A percentile compares a stretch with the other conserved stretches of the same genome.
phyloP scores from a whole-genome alignment of 495 filamentous ascomycete species.

The Extremus antarcticus region DNA sequence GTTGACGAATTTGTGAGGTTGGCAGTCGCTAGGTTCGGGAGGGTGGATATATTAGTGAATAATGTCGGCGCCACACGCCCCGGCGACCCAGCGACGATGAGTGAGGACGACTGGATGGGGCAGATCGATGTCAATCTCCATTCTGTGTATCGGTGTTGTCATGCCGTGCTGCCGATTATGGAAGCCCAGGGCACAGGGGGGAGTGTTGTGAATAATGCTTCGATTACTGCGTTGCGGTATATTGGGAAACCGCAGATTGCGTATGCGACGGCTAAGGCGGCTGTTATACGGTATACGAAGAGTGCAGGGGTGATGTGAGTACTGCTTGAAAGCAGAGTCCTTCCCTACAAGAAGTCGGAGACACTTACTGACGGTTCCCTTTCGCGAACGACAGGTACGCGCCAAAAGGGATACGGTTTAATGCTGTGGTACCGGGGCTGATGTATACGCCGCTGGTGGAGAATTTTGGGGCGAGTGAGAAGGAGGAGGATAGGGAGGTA shows the following conservation, averaged over 20 bases:
- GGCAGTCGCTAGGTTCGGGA: neutral
- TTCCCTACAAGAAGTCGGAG: no score
- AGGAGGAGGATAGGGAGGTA: slow-evolving; percentile 13
- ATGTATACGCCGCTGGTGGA: slow-evolving; percentile 39
- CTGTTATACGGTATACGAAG: slow-evolving; percentile 7
- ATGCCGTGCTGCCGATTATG: slow-evolving; percentile 14
- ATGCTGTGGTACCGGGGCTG: slow-evolving; percentile 44
- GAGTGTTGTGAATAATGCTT: slow-evolving; percentile 7
- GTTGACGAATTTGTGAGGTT: slow-evolving; percentile 3
- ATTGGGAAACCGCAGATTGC: slow-evolving; percentile 14
- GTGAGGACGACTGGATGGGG: neutral
- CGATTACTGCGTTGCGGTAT: slow-evolving; percentile 7
- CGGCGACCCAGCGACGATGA: slow-evolving; percentile 1
- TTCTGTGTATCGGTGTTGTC: slow-evolving; percentile 6
- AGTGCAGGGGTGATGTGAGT: slow-evolving; percentile 15
- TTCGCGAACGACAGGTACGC: no score
- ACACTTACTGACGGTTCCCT: no score
- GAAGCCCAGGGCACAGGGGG: neutral
- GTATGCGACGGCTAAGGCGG: slow-evolving; percentile 6
- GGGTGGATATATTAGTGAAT: slow-evolving; percentile 14
- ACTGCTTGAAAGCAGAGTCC: no score
- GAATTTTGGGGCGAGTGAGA: slow-evolving; percentile 33
- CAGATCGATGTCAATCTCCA: slow-evolving; percentile 15
- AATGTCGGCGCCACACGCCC: slow-evolving; percentile 7
- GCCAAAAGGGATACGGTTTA: slow-evolving; percentile 32